A percentile compares a stretch with the other conserved stretches of the same genome.
phyloP scores from a whole-genome alignment of 2,329 filamentous ascomycete genomes.

The Thielaviopsis populi region DNA sequence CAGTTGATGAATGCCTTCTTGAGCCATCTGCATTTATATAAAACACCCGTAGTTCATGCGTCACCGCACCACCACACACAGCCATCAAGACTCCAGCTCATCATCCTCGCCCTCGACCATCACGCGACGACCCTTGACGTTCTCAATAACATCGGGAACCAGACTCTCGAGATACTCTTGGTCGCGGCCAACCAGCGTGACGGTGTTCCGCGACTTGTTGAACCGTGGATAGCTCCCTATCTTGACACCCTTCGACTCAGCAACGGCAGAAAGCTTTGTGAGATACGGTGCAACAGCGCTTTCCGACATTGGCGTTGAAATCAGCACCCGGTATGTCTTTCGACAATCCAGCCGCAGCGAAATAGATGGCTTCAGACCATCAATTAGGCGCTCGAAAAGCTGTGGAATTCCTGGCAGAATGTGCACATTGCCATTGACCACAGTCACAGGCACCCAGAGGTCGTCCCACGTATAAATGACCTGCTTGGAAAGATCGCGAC shows the following conservation, averaged over 20 bases:
- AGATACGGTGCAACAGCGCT: slow-evolving; percentile 72
- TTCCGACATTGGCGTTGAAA: slow-evolving; percentile 78
- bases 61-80: neutral
- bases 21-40: no score
- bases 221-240: slow-evolving; percentile 91
- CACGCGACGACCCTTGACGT: slow-evolving; percentile 59
- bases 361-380: slow-evolving; percentile 57
- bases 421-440: slow-evolving; percentile 86
- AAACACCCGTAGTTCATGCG: no score
- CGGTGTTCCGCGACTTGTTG: slow-evolving; percentile 76
- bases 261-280: slow-evolving; percentile 59
- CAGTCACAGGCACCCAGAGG: slow-evolving; percentile 77
- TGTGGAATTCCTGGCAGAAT: slow-evolving; percentile 81
- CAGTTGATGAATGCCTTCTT: no score
- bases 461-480: slow-evolving; percentile 65
- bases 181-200: slow-evolving; percentile 73
- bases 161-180: slow-evolving; percentile 62
- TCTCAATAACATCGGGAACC: slow-evolving; percentile 48
- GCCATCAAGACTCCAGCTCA: slow-evolving; percentile 20
- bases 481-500: slow-evolving; percentile 50
- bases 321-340: slow-evolving; percentile 60
- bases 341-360: slow-evolving; percentile 57
- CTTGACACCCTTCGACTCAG: slow-evolving; percentile 66
- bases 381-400: slow-evolving; percentile 63
- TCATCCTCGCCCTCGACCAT: slow-evolving; percentile 58